A percentile compares a stretch with the other conserved stretches of the same genome.
These are phyloP conservation scores for Metschnikowia dekortorum DNA, from an alignment of 805 yeast genomes.

Conservation along the genomic window DNA sequence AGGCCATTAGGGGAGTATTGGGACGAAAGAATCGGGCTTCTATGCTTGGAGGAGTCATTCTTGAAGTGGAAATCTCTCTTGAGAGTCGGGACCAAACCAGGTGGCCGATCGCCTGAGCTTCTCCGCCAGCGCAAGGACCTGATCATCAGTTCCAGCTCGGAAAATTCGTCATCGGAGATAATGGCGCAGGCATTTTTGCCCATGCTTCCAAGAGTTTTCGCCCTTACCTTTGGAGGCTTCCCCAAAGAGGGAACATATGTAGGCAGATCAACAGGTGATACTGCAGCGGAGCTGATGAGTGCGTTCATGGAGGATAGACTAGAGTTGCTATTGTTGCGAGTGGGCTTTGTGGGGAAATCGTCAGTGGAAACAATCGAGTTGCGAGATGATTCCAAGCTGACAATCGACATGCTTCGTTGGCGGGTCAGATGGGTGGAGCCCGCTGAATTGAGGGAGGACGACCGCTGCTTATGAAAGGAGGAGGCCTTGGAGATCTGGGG, in stretches of 20 bases:
- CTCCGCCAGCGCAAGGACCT: slow-evolving; percentile 14
- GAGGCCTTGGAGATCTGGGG: slow-evolving; percentile 1
- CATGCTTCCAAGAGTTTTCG: slow-evolving; percentile 1
- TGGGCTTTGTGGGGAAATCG: slow-evolving; percentile 25
- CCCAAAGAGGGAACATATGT: slow-evolving; percentile 4
- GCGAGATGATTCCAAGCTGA: slow-evolving; percentile 36
- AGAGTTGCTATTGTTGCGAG: slow-evolving; percentile 32
- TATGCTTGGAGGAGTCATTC: slow-evolving; percentile 10
- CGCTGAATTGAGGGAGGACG: slow-evolving; percentile 31
- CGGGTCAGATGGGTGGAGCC: slow-evolving; percentile 24
- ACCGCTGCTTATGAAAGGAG: slow-evolving; percentile 22
- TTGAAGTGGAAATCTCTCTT: slow-evolving; percentile 17
- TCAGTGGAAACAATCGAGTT: slow-evolving; percentile 39
- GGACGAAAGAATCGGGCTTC: neutral
- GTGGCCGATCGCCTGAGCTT: slow-evolving; percentile 15
- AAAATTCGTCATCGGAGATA: slow-evolving; percentile 33
- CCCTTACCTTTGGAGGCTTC: slow-evolving; percentile 2
- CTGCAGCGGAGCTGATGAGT: slow-evolving; percentile 6
- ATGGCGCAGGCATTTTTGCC: slow-evolving; percentile 19
- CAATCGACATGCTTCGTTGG: slow-evolving; percentile 33
- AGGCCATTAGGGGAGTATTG: neutral
- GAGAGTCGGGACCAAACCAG: slow-evolving; percentile 11
- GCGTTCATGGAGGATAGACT: slow-evolving; percentile 18
- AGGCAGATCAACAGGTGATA: slow-evolving; percentile 8
- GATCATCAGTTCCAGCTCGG: slow-evolving; percentile 23